Evolutionary conservation across 331 rosid species (phyloP).

Genomic region (Erythrophleum ivorense): DNA sequence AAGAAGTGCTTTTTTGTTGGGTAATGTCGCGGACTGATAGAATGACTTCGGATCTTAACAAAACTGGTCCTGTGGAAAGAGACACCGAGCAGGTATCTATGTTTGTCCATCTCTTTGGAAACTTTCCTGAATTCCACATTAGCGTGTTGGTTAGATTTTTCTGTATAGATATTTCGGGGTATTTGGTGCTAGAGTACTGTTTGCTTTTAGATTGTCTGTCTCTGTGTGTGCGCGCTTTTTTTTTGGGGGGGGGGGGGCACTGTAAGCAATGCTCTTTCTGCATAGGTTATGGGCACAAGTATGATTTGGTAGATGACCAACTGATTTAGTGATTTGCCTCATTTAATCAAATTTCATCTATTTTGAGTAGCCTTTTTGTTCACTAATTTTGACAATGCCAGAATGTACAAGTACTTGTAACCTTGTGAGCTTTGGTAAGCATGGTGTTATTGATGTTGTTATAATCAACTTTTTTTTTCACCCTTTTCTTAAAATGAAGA

Average conservation of each 20-base stretch:
- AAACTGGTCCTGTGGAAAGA: constrained; percentile 87
- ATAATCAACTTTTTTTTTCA: background rate
- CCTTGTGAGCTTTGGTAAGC: background rate
- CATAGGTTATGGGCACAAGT: background rate
- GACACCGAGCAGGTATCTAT: constrained; percentile 88
- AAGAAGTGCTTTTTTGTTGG: constrained; percentile 36
- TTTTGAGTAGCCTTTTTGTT: background rate
- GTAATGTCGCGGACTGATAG: constrained; percentile 74
- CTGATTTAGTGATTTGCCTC: constrained; percentile 11
- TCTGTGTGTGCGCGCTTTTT: background rate
- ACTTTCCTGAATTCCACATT: constrained; percentile 25
- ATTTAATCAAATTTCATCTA: background rate
- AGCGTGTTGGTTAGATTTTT: constrained; percentile 22
- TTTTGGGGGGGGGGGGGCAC: background rate
- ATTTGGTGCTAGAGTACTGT: constrained; percentile 33
- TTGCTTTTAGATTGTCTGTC: constrained; percentile 32
- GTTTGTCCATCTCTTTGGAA: constrained; percentile 30
- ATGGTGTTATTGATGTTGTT: constrained; percentile 17
- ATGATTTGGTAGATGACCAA: background rate
- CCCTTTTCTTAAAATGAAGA: background rate
- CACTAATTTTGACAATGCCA: background rate
- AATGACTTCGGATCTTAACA: constrained; percentile 92
- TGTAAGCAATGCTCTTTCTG: constrained; percentile 26
- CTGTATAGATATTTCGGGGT: constrained; percentile 16
- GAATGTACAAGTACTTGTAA: background rate